Evolutionary conservation across 371 early-diverging fungal species (phyloP).

Genomic region (Mortierella sp.): DNA sequence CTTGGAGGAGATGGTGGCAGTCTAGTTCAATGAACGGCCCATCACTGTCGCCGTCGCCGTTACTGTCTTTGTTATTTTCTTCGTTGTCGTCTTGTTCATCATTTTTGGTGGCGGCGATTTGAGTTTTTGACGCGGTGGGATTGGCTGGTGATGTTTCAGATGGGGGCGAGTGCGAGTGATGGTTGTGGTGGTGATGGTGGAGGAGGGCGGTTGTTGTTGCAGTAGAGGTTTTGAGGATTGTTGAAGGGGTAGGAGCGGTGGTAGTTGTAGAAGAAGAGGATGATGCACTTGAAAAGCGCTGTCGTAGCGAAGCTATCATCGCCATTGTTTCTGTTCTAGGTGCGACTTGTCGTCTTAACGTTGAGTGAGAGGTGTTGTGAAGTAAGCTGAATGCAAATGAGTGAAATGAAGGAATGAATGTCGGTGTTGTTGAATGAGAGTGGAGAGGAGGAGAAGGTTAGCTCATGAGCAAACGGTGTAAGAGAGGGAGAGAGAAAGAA

Average conservation of each 20-base stretch:
- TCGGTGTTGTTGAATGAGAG: constrained; percentile 10
- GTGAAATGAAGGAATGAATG: background rate
- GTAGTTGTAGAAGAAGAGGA: constrained; percentile 12
- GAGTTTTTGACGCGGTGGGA: background rate
- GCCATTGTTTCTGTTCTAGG: constrained; percentile 21
- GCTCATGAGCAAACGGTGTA: constrained; percentile 11
- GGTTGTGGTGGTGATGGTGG: constrained; percentile 17
- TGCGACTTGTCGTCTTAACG: background rate
- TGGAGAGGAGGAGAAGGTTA: constrained; percentile 1
- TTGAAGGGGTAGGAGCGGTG: background rate
- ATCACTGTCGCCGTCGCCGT: background rate
- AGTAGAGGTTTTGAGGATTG: background rate
- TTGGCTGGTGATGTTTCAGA: background rate
- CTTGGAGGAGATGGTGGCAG: constrained; percentile 40
- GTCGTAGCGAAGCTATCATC: constrained; percentile 34
- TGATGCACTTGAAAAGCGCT: constrained; percentile 29
- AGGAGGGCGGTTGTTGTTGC: constrained; percentile 2
- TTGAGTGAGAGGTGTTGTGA: constrained; percentile 19
- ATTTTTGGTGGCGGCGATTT: constrained; percentile 7
- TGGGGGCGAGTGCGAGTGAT: background rate
- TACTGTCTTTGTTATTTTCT: background rate
- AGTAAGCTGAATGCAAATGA: background rate
- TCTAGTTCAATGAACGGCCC: constrained; percentile 47
- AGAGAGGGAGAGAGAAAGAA: constrained; percentile 11
- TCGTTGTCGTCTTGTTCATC: background rate